Conservation (phyloP, 108 stramenopile genomes). For the Schizochytrium sp. region DNA sequence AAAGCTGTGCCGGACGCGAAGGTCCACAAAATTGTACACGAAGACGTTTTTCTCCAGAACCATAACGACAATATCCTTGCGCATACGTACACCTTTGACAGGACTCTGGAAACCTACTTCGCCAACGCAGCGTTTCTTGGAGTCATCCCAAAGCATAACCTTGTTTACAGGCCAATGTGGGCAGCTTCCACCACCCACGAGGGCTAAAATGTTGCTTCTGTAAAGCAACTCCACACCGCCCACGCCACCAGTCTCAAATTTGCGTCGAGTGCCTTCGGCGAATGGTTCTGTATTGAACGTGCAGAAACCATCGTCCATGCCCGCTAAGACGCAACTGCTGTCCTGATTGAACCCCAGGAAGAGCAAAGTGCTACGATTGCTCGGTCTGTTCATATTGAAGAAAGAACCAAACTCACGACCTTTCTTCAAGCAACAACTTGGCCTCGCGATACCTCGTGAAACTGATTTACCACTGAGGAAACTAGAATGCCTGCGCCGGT, state of each 20-base stretch:
- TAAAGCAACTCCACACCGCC: conserved; percentile 98
- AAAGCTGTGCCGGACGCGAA: conserved; percentile 32
- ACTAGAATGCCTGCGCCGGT: too few relatives aligned
- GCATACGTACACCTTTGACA: conserved; percentile 88
- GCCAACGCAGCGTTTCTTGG: conserved; percentile 90
- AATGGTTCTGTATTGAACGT: conserved; percentile 61
- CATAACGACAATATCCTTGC: conserved; percentile 95
- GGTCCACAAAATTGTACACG: conserved; percentile 70
- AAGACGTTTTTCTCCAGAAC: conserved; percentile 90
- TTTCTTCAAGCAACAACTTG: too few relatives aligned
- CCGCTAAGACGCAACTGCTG: conserved; percentile 60
- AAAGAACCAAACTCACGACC: too few relatives aligned
- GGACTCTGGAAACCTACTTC: conserved; percentile 86
- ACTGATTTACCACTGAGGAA: too few relatives aligned
- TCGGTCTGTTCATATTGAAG: neutral
- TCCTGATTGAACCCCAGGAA: conserved; percentile 79
- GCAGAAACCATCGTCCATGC: conserved; percentile 60
- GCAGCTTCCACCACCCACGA: conserved; percentile 89
- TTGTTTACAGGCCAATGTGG: conserved; percentile 94
- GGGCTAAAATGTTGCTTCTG: conserved; percentile 95
- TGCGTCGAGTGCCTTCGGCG: conserved; percentile 9
- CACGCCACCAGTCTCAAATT: conserved; percentile 79
- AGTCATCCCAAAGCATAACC: conserved; percentile 99
- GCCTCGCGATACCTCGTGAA: too few relatives aligned
- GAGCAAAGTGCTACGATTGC: conserved; percentile 36